These are phyloP conservation scores for Aspergillus vadensis DNA, from an alignment of 2,329 filamentous ascomycete species.

Conservation along the genomic window DNA sequence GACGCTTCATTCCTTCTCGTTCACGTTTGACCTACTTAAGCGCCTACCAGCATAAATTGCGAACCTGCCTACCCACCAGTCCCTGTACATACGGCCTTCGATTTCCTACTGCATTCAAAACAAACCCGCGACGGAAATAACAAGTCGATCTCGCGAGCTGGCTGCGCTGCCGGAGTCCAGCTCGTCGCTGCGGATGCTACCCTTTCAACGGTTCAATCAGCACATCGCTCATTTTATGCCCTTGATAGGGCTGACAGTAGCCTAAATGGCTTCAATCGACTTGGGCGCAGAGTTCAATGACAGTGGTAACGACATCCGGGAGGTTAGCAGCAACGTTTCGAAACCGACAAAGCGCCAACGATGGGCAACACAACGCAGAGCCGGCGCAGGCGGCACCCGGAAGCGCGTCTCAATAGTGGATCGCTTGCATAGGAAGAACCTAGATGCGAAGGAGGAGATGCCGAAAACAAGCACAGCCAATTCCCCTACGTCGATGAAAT, in stretches of 20 bases:
- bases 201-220: slow-evolving; percentile 17
- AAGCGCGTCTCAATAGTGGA: slow-evolving; percentile 84
- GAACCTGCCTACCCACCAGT: slow-evolving; percentile 2
- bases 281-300: slow-evolving; percentile 35
- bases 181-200: slow-evolving; percentile 33
- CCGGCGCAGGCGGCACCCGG: slow-evolving; percentile 69
- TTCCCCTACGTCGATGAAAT: slow-evolving; percentile 40
- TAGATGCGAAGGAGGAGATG: slow-evolving; percentile 69
- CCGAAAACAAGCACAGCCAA: slow-evolving; percentile 50
- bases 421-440: slow-evolving; percentile 66
- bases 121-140: slow-evolving; percentile 4
- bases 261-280: slow-evolving; percentile 44
- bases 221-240: slow-evolving; percentile 30
- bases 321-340: slow-evolving; percentile 52
- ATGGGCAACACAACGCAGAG: slow-evolving; percentile 94
- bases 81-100: slow-evolving; percentile 6
- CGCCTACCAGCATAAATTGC: neutral
- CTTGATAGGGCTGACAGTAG: slow-evolving; percentile 27
- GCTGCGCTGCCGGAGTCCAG: slow-evolving; percentile 28
- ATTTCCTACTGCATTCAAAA: neutral
- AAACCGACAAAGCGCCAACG: slow-evolving; percentile 75
- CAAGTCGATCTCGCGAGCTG: slow-evolving; percentile 19
- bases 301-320: slow-evolving; percentile 30
- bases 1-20: slow-evolving; percentile 8
- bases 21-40: slow-evolving; percentile 3